A percentile compares a stretch with the other conserved stretches of the same genome.
phyloP scores from a whole-genome alignment of 1,139 yeast species.

The Eremothecium cymbalariae region DNA sequence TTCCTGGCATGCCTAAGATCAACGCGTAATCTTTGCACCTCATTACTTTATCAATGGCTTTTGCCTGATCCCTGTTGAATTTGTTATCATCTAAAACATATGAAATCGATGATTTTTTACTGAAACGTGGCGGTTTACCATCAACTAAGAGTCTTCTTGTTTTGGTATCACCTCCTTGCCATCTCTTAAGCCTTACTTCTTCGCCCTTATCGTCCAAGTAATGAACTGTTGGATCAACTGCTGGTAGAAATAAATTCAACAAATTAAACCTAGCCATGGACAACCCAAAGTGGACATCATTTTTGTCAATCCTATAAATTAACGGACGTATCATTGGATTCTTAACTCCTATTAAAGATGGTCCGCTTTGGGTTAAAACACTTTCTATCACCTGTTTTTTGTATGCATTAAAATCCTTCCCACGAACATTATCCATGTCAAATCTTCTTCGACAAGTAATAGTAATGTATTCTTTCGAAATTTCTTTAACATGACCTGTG shows the following conservation, averaged over 20 bases:
- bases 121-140: conserved; percentile 40
- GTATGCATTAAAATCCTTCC: conserved; percentile 37
- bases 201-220: conserved; percentile 13
- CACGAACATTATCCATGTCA: conserved; percentile 26
- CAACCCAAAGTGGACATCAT: conserved; percentile 69
- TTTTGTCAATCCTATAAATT: conserved; percentile 67
- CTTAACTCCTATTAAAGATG: conserved; percentile 12
- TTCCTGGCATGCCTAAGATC: conserved; percentile 96
- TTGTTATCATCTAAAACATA: conserved; percentile 18
- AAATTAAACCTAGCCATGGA: conserved; percentile 70
- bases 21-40: conserved; percentile 67
- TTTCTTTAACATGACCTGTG: conserved; percentile 46
- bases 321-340: conserved; percentile 15
- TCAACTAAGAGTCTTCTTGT: conserved; percentile 61
- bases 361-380: conserved; percentile 34
- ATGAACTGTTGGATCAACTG: conserved; percentile 13
- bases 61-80: conserved; percentile 61
- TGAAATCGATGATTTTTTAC: conserved; percentile 23
- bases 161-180: conserved; percentile 44
- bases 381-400: conserved; percentile 46
- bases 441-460: conserved; percentile 48
- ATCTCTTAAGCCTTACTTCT: conserved; percentile 15
- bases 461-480: conserved; percentile 34
- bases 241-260: conserved; percentile 50
- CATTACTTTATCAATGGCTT: conserved; percentile 59